Percentiles rank a stretch among this genome's conserved stretches.
These are phyloP conservation scores for Globisporangium barbulae DNA, from an alignment of 352 stramenopile species.

Conservation along the genomic window DNA sequence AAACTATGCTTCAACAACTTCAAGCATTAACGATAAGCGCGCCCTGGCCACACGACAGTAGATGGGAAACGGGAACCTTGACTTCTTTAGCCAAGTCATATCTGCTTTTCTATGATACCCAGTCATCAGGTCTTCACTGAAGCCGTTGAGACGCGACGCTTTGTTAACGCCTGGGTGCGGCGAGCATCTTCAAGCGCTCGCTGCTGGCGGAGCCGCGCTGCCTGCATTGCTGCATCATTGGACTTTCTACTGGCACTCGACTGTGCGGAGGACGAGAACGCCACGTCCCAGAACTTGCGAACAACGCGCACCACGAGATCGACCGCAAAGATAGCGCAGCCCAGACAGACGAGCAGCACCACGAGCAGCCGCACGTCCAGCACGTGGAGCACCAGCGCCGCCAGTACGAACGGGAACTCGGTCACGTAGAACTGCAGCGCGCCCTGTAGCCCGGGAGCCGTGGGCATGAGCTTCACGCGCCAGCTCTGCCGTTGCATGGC, in stretches of 20 bases:
- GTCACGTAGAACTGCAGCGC: conserved; percentile 28
- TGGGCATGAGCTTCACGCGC: conserved; percentile 8
- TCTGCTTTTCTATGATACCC: not conserved
- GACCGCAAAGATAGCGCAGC: conserved; percentile 25
- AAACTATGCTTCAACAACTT: too few relatives aligned
- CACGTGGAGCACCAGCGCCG: conserved; percentile 16
- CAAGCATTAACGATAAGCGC: too few relatives aligned
- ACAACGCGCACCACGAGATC: conserved; percentile 19
- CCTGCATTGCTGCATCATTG: conserved; percentile 76
- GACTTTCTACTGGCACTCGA: not conserved
- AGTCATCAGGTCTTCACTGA: not conserved
- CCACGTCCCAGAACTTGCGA: conserved; percentile 2
- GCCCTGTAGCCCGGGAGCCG: conserved; percentile 4
- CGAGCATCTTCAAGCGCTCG: conserved; percentile 15
- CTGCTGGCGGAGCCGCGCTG: conserved; percentile 37
- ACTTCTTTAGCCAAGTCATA: not conserved
- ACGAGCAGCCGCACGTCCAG: conserved; percentile 24
- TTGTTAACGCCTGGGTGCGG: not conserved
- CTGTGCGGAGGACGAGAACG: conserved; percentile 55
- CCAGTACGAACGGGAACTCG: conserved; percentile 26
- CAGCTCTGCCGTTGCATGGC: conserved; percentile 16
- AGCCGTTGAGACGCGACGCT: conserved; percentile 4
- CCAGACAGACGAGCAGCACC: conserved; percentile 24
- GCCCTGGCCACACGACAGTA: too few relatives aligned
- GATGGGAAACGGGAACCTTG: too few relatives aligned